Evolutionary conservation across 164 flowering plant species (phyloP).

Genomic region (Cinnamomum chago): DNA sequence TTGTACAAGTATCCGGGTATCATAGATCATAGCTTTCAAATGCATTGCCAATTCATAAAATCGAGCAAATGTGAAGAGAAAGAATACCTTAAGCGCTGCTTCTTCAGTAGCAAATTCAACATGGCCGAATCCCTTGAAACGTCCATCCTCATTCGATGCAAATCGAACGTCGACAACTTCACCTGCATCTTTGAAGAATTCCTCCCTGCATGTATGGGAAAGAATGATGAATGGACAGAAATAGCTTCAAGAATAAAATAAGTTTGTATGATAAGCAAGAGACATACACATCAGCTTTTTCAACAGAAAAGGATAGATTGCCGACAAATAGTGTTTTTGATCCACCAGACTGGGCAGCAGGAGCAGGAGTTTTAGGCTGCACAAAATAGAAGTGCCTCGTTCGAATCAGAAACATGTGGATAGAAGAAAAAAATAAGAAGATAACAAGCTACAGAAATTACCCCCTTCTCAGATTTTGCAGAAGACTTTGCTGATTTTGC

Average conservation of each 20-base stretch:
- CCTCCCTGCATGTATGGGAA: slow-evolving; percentile 30
- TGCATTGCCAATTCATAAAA: too few relatives aligned
- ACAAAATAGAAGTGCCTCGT: not conserved
- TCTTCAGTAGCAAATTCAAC: slow-evolving; percentile 74
- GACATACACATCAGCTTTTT: slow-evolving; percentile 64
- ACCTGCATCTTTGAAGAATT: slow-evolving; percentile 68
- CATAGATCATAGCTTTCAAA: too few relatives aligned
- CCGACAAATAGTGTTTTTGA: slow-evolving; percentile 74
- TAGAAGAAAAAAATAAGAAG: not conserved
- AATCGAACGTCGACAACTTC: slow-evolving; percentile 69
- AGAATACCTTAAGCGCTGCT: slow-evolving; percentile 54
- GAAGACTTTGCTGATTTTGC: slow-evolving; percentile 31
- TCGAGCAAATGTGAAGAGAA: too few relatives aligned
- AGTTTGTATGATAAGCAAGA: not conserved
- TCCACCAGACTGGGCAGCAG: slow-evolving; percentile 40
- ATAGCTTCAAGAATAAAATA: not conserved
- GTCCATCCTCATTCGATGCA: slow-evolving; percentile 42
- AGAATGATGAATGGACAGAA: not conserved
- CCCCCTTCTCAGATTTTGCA: slow-evolving; percentile 32
- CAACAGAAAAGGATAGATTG: slow-evolving; percentile 54
- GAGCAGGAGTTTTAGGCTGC: slow-evolving; percentile 66
- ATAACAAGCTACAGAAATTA: slow-evolving; percentile 9
- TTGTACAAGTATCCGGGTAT: too few relatives aligned
- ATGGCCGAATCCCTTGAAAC: slow-evolving; percentile 82
- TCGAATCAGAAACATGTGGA: not conserved